Base-by-base conservation (phyloP, 192 early-diverging fungal species). In the Coemansia umbellata region DNA sequence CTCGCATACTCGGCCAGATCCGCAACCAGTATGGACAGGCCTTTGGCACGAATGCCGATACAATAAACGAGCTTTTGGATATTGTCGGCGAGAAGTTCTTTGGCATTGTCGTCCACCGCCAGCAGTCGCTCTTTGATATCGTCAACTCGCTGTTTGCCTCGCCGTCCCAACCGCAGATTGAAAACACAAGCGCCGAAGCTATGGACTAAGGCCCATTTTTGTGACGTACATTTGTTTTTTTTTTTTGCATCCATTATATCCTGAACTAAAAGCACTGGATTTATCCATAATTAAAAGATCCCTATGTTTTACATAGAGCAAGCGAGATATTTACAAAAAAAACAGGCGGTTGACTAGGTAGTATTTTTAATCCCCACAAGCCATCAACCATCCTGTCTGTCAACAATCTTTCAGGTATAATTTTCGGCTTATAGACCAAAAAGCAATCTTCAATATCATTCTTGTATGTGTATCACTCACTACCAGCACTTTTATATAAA, bases 51-150 rank as follows among this genome's bases (percentile, higher is more conserved):
- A 78, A 78, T 24, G 30, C 40, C 8, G 43, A 48, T 13, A 40
- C 39, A 3, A 61, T 72, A 2, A 53, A 65, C 27, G 60, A 57
- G 10, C 37, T 70, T 11, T 37, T 78, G 53, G 75, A 78, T 13
- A 31, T 36, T 9, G 37, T 78, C 4, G 75, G 64, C 5, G 60
- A 66, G 39, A 63, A 61, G 53, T 78, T 60, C 55, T 78, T 78
- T 72, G 75, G 75, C 22, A 64, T 78, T 28, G 69, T 72, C 9
- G 47, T 72, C 31, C 67, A 72, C 27, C 69, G 60, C 44, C 75
- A 70, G 58, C 75, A 71, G 50, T 72, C 67, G 24, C 41, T 72
- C 17, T 68, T 72, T 53, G 75, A 77, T 47, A 65, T 77, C 19
- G 66, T 77, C 35, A 69, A 59, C 47, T 62, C 66, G 43, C 40